Percentiles rank a stretch among this genome's conserved stretches.
Evolutionary conservation across 179 eudicot species (phyloP).

Genomic region (Vitellaria paradoxa): DNA sequence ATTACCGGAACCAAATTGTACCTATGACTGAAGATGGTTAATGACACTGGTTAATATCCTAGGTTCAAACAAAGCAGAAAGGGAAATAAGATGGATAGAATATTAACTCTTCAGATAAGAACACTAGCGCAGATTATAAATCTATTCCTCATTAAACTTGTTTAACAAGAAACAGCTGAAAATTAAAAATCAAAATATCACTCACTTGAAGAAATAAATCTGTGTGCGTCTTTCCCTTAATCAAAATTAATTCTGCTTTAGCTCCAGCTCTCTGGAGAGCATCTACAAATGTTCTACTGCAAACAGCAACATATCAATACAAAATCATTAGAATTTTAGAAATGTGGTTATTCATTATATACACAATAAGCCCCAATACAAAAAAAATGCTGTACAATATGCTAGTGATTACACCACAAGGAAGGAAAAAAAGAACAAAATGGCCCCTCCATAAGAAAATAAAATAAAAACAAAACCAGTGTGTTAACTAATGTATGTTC

Average conservation of each 20-base stretch:
- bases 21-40: not conserved
- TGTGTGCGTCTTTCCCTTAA: constrained; percentile 86
- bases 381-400: not conserved
- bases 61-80: not conserved
- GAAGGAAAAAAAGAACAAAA: not conserved
- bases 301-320: not conserved
- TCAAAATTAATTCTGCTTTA: constrained; percentile 62
- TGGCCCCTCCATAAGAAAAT: not conserved
- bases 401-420: not conserved
- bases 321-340: not conserved
- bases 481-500: not conserved
- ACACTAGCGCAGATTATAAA: not conserved
- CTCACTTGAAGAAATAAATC: constrained; percentile 85
- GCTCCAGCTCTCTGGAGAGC: constrained; percentile 68
- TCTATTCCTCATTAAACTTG: not conserved
- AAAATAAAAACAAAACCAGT: not conserved
- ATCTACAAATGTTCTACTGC: constrained; percentile 67
- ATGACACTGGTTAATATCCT: not conserved
- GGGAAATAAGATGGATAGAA: not conserved
- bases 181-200: not conserved
- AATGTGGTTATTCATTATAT: not conserved
- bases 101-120: not conserved
- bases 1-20: not conserved
- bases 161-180: not conserved
- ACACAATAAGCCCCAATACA: not conserved